These are phyloP conservation scores for Cicer cuneatum DNA, from an alignment of 306 rosid species.

Conservation along the genomic window DNA sequence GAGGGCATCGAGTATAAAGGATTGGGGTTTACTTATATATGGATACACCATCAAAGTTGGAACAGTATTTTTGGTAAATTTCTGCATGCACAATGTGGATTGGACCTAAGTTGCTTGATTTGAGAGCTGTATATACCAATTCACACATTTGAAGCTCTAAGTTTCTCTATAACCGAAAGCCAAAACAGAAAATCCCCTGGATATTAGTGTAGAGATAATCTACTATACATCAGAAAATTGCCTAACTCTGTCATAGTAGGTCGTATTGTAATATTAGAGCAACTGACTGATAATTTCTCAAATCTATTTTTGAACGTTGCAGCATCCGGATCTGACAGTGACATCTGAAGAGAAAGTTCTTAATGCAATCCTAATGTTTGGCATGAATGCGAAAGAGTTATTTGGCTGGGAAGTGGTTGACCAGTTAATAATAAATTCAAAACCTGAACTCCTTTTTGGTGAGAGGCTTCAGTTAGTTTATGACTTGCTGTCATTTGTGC, in stretches of 20 bases:
- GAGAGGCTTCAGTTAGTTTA: slow-evolving; percentile 72
- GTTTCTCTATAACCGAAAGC: slow-evolving; percentile 4
- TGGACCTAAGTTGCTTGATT: slow-evolving; percentile 28
- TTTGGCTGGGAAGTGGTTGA: slow-evolving; percentile 81
- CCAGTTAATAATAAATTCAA: slow-evolving; percentile 65
- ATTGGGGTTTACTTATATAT: slow-evolving; percentile 25
- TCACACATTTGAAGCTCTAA: slow-evolving; percentile 35
- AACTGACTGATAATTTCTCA: slow-evolving; percentile 33
- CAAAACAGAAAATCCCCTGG: slow-evolving; percentile 18
- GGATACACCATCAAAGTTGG: slow-evolving; percentile 23
- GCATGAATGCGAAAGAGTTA: slow-evolving; percentile 65
- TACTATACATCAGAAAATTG: slow-evolving; percentile 32
- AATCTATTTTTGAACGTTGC: slow-evolving; percentile 53
- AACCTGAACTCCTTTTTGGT: slow-evolving; percentile 71
- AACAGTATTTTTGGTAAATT: slow-evolving; percentile 25
- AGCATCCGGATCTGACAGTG: slow-evolving; percentile 94
- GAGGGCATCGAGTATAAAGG: slow-evolving; percentile 7
- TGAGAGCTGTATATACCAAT: slow-evolving; percentile 30
- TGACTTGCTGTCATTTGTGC: slow-evolving; percentile 65
- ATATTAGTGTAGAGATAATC: slow-evolving; percentile 19
- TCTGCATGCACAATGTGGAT: slow-evolving; percentile 30
- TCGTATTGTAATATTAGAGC: slow-evolving; percentile 16
- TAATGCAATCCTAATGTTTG: slow-evolving; percentile 84
- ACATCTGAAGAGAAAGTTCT: slow-evolving; percentile 96
- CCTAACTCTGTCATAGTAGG: slow-evolving; percentile 16